Evolutionary conservation across 164 flowering plant species (phyloP), one percentile per base, ranked within the genome.

Genomic region (Magnolia sinica): DNA sequence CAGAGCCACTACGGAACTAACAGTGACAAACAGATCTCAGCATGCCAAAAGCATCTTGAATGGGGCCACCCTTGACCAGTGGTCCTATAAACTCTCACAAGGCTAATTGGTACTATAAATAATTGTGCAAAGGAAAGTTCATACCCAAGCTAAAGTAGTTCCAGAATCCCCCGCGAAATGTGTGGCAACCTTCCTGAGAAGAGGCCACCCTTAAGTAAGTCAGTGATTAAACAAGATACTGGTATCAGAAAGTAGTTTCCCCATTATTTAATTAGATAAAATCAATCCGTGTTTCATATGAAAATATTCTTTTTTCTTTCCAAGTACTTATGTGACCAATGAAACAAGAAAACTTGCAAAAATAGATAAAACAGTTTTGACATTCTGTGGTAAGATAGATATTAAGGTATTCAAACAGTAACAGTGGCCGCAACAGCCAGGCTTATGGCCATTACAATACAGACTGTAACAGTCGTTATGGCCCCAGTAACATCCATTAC

Each of bases 141-240:
- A 80, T 86, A 95, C 98, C 99, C 96, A 95, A 88, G 84, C 98
- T 95, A 83, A 93, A 95, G 88, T 95, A 95, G 83, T 95, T 95
- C 98, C 97, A 95, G 75, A 95, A 95, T 80, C 99, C 99, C 64
- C 99, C 99, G 73, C 93, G 96, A 82, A 81, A 95, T 67, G 98
- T 91, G 74, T 89, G 87, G 72, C 77, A 89, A 65, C 97, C 98
- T 72, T 92, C 96, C 98, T 95, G 89, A 73, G 66, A 8, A 55
- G 23, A n/a, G 67, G 19, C 14, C 63, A 72, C 8, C 64, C 49
- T 2, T 6, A 11, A 70, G 20, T 7, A 29, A 37, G 50, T 68
- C 58, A 70, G 58, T 11, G 27, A 29, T 23, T 20, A 24, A 20
- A 20, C 14, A 23, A 65, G 20, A 65, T 65, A 7, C 20, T 65